These are phyloP conservation scores for Mycena galopus DNA, from an alignment of 768 basidiomycete genomes.

Conservation along the genomic window DNA sequence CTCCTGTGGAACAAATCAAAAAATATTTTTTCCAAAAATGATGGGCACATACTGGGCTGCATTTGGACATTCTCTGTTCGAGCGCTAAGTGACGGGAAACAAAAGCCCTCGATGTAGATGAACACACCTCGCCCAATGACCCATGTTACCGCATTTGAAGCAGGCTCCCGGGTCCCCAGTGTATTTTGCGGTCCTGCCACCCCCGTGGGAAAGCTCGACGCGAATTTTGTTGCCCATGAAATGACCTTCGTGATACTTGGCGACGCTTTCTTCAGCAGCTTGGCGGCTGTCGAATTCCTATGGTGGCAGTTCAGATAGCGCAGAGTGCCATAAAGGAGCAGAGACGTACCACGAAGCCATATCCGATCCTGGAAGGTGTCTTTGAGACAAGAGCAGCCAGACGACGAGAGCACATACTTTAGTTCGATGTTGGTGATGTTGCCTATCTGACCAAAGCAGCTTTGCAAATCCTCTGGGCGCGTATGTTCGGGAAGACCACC, in stretches of 20 bases:
- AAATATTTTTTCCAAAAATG: neutral
- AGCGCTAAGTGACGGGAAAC: slow-evolving; percentile 9
- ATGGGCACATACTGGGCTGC: slow-evolving; percentile 61
- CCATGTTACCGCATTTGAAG: slow-evolving; percentile 87
- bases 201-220: slow-evolving; percentile 88
- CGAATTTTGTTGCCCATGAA: slow-evolving; percentile 96
- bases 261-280: slow-evolving; percentile 88
- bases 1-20: slow-evolving; percentile 48
- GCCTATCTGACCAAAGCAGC: slow-evolving; percentile 90
- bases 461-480: slow-evolving; percentile 86
- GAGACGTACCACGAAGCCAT: slow-evolving; percentile 87
- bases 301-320: neutral
- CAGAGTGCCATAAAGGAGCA: neutral
- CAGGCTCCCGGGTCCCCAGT: slow-evolving; percentile 90
- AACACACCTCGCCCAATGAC: slow-evolving; percentile 90
- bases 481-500: slow-evolving; percentile 91
- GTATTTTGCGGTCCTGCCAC: slow-evolving; percentile 84
- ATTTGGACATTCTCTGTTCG: slow-evolving; percentile 79
- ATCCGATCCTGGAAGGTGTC: slow-evolving; percentile 71
- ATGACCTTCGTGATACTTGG: slow-evolving; percentile 89
- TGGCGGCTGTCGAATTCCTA: slow-evolving; percentile 88
- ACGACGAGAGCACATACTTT: slow-evolving; percentile 68
- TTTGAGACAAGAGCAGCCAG: slow-evolving; percentile 28
- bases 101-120: neutral
- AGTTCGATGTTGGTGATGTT: slow-evolving; percentile 82